These are phyloP conservation scores for Handroanthus guayacan DNA, from an alignment of 257 asterid species.

Conservation along the genomic window DNA sequence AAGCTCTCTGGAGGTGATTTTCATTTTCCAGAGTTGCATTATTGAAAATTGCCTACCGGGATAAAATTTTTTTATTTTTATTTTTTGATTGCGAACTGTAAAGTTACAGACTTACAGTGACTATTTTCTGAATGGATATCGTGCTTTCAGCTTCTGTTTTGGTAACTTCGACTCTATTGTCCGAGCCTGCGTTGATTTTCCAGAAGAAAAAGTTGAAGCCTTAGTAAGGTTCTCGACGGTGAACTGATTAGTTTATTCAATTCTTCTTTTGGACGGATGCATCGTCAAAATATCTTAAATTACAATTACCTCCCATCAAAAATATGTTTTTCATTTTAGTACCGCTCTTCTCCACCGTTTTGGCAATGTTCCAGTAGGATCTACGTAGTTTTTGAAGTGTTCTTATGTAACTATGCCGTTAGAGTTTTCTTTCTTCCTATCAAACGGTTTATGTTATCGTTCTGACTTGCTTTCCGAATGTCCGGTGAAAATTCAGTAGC, in stretches of 20 bases:
- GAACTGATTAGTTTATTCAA: conserved; percentile 1
- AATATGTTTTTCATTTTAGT: no score
- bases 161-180: conserved; percentile 20
- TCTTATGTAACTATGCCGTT: conserved; percentile 3
- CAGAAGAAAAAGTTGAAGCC: conserved; percentile 18
- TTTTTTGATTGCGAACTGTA: not conserved
- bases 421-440: conserved; percentile 9
- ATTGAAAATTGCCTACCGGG: no score
- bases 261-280: not conserved
- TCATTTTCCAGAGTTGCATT: conserved; percentile 29
- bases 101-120: not conserved
- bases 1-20: conserved; percentile 49
- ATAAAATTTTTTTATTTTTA: not conserved
- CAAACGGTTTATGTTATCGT: not conserved
- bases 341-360: not conserved
- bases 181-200: not conserved
- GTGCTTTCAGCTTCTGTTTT: conserved; percentile 27
- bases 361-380: conserved; percentile 14
- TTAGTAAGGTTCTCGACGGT: conserved; percentile 1
- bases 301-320: not conserved
- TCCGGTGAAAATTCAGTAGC: not conserved
- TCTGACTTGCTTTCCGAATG: not conserved
- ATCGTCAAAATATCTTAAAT: not conserved
- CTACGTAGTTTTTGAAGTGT: not conserved
- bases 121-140: conserved; percentile 17